Conservation (phyloP, 164 flowering plant genomes). For the Kingdonia uniflora region DNA sequence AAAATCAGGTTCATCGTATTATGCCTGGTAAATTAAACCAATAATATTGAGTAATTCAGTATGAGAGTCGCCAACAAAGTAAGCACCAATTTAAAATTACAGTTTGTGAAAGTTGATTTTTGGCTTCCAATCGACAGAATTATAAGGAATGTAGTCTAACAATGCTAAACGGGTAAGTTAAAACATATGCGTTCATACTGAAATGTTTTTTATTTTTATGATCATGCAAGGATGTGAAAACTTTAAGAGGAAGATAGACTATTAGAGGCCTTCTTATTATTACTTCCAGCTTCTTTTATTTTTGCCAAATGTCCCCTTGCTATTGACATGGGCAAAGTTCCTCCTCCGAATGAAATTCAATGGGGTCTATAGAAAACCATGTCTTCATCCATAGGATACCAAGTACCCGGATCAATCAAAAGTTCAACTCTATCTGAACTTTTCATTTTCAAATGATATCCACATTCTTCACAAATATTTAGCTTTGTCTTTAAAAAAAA, state of each 20-base stretch:
- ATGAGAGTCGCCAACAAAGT: neutral
- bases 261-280: too few relatives aligned
- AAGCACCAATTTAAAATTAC: neutral
- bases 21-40: constrained; percentile 32
- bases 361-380: neutral
- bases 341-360: too few relatives aligned
- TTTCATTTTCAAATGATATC: neutral
- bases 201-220: too few relatives aligned
- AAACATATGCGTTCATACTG: neutral
- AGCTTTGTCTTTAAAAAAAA: neutral
- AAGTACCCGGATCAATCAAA: neutral
- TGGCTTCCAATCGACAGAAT: too few relatives aligned
- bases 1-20: constrained; percentile 46
- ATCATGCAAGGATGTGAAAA: too few relatives aligned
- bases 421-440: neutral
- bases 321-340: too few relatives aligned
- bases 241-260: too few relatives aligned
- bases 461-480: neutral
- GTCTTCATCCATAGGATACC: too few relatives aligned
- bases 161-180: neutral
- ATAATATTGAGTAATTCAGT: neutral
- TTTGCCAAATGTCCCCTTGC: too few relatives aligned
- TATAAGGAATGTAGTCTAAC: neutral
- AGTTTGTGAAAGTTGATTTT: neutral
- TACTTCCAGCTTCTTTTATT: too few relatives aligned